phyloP scores from a whole-genome alignment of 2,329 filamentous ascomycete genomes.

The Escovopsis sp. region DNA sequence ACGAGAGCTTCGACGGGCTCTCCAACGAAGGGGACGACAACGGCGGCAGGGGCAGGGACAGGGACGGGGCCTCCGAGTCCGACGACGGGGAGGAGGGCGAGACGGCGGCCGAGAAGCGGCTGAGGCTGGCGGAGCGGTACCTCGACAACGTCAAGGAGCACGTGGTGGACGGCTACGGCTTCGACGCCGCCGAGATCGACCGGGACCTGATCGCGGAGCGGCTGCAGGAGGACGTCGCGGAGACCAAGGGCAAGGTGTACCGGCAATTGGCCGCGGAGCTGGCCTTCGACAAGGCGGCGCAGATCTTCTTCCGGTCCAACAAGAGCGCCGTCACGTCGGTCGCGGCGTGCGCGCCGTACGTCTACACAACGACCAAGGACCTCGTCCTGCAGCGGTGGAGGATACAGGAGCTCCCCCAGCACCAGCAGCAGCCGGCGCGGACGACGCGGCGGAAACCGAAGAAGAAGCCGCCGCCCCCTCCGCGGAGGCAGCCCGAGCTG shows the following conservation, averaged over 20 bases:
- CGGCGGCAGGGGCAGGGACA: no score
- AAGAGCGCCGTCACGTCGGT: constrained; percentile 66
- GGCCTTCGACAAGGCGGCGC: constrained; percentile 50
- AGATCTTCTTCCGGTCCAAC: constrained; percentile 66
- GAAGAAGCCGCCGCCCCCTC: constrained; percentile 36
- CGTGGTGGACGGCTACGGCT: constrained; percentile 65
- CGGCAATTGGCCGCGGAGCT: constrained; percentile 62
- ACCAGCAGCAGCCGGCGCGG: constrained; percentile 42
- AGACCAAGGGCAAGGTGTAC: constrained; percentile 82
- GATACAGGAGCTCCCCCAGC: constrained; percentile 49
- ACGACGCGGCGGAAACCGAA: constrained; percentile 38
- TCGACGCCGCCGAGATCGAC: constrained; percentile 90
- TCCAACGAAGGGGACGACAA: constrained; percentile 31
- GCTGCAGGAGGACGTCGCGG: constrained; percentile 81
- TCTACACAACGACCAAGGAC: constrained; percentile 84
- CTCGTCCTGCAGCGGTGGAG: constrained; percentile 79
- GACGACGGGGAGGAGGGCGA: constrained; percentile 64
- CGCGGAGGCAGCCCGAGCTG: constrained; percentile 47
- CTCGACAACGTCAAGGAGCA: constrained; percentile 79
- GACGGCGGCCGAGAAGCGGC: constrained; percentile 75
- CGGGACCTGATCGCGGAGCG: constrained; percentile 81
- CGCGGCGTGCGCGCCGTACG: constrained; percentile 62
- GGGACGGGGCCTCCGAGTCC: constrained; percentile 17
- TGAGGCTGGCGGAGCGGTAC: constrained; percentile 83
- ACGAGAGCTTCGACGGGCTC: constrained; percentile 29